Percentiles rank a stretch among this genome's conserved stretches.
These are phyloP conservation scores for Arthrobotrys pseudoclavata DNA, from an alignment of 2,329 filamentous ascomycete species.

Conservation along the genomic window DNA sequence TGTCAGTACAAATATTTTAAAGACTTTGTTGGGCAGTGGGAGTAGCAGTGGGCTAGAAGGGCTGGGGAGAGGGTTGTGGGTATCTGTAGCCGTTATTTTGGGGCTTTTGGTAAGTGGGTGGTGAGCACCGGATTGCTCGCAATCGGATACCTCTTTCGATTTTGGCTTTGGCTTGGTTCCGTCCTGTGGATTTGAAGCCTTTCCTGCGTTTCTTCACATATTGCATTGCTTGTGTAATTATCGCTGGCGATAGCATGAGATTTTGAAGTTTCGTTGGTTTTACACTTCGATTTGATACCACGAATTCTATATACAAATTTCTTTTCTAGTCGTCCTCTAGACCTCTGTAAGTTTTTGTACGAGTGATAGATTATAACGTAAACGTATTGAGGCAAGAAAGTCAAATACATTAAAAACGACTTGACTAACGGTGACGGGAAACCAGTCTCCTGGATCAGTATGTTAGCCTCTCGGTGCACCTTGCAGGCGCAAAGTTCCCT, in stretches of 20 bases:
- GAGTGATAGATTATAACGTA: too few relatives aligned
- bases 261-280: neutral
- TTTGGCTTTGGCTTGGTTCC: neutral
- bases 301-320: constrained; percentile 9
- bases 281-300: constrained; percentile 24
- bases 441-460: too few relatives aligned
- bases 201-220: neutral
- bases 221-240: neutral
- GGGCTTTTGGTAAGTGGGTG: constrained; percentile 18
- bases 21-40: constrained; percentile 31
- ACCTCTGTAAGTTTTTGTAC: too few relatives aligned
- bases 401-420: too few relatives aligned
- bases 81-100: constrained; percentile 20
- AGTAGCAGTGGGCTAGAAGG: neutral
- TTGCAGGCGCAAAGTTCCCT: constrained; percentile 20
- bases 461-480: constrained; percentile 28
- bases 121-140: constrained; percentile 7
- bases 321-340: constrained; percentile 23
- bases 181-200: neutral
- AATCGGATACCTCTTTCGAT: neutral
- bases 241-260: constrained; percentile 22
- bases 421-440: too few relatives aligned
- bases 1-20: constrained; percentile 56
- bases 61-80: neutral
- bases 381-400: too few relatives aligned